Conservation (phyloP, 2,329 filamentous ascomycete species). For the Coniochaeta sp. region DNA sequence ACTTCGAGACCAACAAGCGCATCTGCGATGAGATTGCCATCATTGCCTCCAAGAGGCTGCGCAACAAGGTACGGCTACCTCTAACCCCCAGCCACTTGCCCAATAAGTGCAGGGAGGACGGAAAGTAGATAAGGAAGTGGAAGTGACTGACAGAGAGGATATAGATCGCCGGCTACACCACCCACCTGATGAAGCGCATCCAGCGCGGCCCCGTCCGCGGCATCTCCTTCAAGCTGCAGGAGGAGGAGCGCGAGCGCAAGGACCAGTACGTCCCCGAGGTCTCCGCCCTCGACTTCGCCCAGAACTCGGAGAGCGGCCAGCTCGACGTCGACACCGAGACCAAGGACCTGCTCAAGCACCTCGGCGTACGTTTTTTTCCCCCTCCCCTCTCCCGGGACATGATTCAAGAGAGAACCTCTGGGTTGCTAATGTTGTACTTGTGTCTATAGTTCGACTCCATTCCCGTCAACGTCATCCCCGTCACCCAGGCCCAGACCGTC, state of each 20-base stretch:
- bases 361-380: conserved; percentile 73
- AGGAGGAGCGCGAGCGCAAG: conserved; percentile 99
- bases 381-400: neutral
- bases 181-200: conserved; percentile 99
- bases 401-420: conserved; percentile 7
- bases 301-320: conserved; percentile 87
- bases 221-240: conserved; percentile 99
- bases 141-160: conserved; percentile 6
- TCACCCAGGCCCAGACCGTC: conserved; percentile 78
- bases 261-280: conserved; percentile 99
- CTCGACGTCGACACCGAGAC: conserved; percentile 96
- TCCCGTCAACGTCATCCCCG: conserved; percentile 89
- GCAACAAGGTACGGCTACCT: conserved; percentile 86
- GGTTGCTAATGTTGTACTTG: neutral
- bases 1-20: conserved; percentile 99
- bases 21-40: conserved; percentile 99
- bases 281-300: conserved; percentile 95
- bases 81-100: too few species aligned
- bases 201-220: conserved; percentile 98
- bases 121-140: neutral
- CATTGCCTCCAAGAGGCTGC: conserved; percentile 96
- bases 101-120: neutral
- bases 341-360: conserved; percentile 97
- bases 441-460: conserved; percentile 87
- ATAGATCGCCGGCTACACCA: conserved; percentile 96